These are phyloP conservation scores for Leishmania martiniquensis DNA, from an alignment of 208 protist genomes.

Conservation along the genomic window DNA sequence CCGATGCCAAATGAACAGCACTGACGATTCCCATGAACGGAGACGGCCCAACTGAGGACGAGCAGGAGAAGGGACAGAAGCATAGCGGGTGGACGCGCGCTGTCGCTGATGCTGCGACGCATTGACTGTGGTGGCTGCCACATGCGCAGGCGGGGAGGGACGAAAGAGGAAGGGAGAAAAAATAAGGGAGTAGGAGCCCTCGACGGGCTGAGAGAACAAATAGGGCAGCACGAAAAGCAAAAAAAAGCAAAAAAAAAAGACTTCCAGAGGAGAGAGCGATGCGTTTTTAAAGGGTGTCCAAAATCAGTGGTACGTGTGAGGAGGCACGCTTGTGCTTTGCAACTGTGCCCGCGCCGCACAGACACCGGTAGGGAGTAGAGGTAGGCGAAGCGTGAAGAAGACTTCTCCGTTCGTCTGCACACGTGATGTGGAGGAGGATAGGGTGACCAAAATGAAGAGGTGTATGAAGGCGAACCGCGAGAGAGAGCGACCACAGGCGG, in stretches of 20 bases:
- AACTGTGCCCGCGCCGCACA: too few species aligned
- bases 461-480: too few species aligned
- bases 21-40: not conserved
- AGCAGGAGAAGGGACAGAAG: not conserved
- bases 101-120: not conserved
- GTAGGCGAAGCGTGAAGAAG: too few species aligned
- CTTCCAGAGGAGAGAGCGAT: not conserved
- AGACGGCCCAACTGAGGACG: not conserved
- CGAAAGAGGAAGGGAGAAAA: not conserved
- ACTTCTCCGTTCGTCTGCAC: too few species aligned
- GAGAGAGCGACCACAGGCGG: too few species aligned
- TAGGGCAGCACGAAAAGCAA: not conserved
- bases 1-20: not conserved
- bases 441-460: too few species aligned
- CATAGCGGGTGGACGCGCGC: not conserved
- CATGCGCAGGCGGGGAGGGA: not conserved
- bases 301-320: too few species aligned
- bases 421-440: too few species aligned
- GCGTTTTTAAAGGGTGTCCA: too few species aligned
- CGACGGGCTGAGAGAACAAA: not conserved
- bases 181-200: not conserved
- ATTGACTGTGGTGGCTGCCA: not conserved
- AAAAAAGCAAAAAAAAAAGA: not conserved
- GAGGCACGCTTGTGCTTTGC: too few species aligned
- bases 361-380: too few species aligned